Evolutionary conservation across 129 eudicot genomes (phyloP), one percentile per base, ranked within the genome.

Genomic region (Calendula officinalis): DNA sequence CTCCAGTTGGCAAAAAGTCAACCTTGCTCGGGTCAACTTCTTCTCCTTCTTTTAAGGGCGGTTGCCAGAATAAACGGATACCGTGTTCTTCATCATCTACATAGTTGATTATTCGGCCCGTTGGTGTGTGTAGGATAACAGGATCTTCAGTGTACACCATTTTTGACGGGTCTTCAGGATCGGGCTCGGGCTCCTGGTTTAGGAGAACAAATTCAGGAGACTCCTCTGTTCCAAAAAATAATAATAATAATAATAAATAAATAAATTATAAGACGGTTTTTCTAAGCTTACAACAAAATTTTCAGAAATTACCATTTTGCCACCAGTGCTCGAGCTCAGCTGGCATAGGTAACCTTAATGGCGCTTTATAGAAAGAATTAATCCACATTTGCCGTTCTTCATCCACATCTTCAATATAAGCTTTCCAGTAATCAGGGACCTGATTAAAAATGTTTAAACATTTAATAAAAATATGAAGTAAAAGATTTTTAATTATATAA

Each of bases 361-460:
- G 30, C 2, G 98, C 88, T 75, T 78, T 87, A 53, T 87, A 85
- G 69, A 87, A 91, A 0, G 98, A 91, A 77, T 91, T 91, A 73
- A 91, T 51, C 98, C 98, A 91, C 98, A 91, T 87, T 67, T 85
- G 84, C 36, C 98, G 79, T 73, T 91, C 98, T 82, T 91, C 72
- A 51, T 91, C 98, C 60, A 91, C 96, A 48, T 91, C 98, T 53
- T 77, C 64, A 38, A 81, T 22, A 22, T 91, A 91, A 35, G 68
- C 84, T 72, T 91, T 91, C 98, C 98, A 91, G 56, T 87, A 87
- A 84, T 91, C 98, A 33, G 98, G 98, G 43, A 91, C 98, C 98
- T 91, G 80, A 35, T 41, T 36, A 46, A 73, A 37, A 49, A 34
- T 34, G n/a, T n/a, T n/a, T n/a, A n/a, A n/a, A n/a, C n/a, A n/a